Conservation (phyloP, 2,329 filamentous ascomycete genomes). For the Sclerotinia minor region DNA sequence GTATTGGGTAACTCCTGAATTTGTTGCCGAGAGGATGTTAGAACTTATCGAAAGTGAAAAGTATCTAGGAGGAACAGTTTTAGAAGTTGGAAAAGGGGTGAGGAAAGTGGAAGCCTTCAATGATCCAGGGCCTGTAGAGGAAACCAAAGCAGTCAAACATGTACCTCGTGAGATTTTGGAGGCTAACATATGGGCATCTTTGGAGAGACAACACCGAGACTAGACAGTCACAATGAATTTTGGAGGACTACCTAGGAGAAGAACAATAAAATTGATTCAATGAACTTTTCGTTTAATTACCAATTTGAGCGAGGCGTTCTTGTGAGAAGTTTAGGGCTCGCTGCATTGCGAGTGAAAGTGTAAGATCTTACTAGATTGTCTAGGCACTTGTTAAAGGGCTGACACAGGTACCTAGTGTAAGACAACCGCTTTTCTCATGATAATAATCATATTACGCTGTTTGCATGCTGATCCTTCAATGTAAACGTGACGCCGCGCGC, state of each 20-base stretch:
- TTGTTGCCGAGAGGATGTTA: conserved; percentile 50
- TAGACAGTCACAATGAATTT: not conserved
- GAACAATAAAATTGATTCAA: not conserved
- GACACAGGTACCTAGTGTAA: not conserved
- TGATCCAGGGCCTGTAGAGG: conserved; percentile 43
- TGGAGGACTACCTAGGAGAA: not conserved
- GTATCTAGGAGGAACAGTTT: conserved; percentile 45
- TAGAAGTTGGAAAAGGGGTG: conserved; percentile 45
- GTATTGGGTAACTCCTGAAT: conserved; percentile 46
- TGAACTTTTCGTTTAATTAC: not conserved
- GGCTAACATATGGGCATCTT: conserved; percentile 17
- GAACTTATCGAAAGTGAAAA: conserved; percentile 42
- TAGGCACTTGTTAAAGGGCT: not conserved
- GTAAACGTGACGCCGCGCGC: not conserved
- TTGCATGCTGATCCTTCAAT: not conserved
- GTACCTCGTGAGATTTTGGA: not conserved
- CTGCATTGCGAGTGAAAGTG: not conserved
- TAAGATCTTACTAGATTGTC: not conserved
- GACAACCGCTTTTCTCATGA: too few relatives aligned
- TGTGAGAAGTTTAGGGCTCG: too few relatives aligned
- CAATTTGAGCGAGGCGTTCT: too few relatives aligned
- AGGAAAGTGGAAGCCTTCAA: conserved; percentile 43
- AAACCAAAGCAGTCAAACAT: not conserved
- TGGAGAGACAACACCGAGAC: conserved; percentile 12
- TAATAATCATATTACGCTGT: not conserved